Evolutionary conservation across 306 rosid genomes (phyloP).

Genomic region (Ziziphus jujuba): DNA sequence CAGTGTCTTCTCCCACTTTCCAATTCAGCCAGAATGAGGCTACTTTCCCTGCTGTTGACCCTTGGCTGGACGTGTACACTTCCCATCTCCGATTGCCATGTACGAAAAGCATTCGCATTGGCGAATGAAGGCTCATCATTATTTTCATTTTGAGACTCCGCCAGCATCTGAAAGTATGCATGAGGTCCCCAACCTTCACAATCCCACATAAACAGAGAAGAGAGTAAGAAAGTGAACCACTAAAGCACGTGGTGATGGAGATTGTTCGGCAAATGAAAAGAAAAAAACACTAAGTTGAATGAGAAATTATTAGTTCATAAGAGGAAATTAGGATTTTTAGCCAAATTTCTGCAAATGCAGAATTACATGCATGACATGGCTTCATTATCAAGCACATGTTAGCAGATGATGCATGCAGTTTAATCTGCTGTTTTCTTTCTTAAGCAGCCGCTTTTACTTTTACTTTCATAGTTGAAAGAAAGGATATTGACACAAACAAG

Average conservation of each 20-base stretch:
- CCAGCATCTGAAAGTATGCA: slow-evolving; percentile 77
- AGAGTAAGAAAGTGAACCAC: not conserved
- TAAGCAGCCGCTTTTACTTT: no score
- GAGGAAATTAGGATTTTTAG: no score
- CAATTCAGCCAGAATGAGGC: slow-evolving; percentile 51
- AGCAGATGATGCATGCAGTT: not conserved
- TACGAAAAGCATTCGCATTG: slow-evolving; percentile 27
- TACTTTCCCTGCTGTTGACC: slow-evolving; percentile 38
- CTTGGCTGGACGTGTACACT: slow-evolving; percentile 35
- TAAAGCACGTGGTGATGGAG: no score
- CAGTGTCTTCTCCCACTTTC: slow-evolving; percentile 50
- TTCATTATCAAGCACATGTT: no score
- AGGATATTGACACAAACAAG: no score
- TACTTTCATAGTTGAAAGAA: no score
- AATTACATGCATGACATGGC: no score
- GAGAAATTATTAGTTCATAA: no score
- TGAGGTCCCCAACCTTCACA: slow-evolving; percentile 86
- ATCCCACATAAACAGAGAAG: not conserved
- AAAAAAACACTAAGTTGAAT: not conserved
- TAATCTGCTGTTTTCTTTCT: no score
- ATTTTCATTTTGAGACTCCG: slow-evolving; percentile 45
- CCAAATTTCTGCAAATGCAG: no score
- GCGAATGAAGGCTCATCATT: slow-evolving; percentile 30
- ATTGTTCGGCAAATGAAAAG: not conserved
- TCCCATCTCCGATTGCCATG: slow-evolving; percentile 47